Evolutionary conservation across 2,329 filamentous ascomycete genomes (phyloP), one percentile per base, ranked within the genome.

Genomic region (Curvularia hawaiiensis): DNA sequence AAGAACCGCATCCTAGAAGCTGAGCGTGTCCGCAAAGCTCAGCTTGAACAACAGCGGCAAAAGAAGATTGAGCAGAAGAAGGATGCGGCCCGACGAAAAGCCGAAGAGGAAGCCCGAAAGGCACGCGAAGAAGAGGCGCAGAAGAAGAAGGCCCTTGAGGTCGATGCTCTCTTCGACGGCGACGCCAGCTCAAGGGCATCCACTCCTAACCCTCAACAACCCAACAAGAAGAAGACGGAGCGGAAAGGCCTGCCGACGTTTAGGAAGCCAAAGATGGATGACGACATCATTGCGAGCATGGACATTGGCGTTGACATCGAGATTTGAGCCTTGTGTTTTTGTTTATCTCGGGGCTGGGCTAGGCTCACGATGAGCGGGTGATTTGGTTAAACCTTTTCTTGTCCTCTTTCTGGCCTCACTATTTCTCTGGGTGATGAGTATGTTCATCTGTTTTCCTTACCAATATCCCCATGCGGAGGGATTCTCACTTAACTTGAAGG

Each of bases 281-380:
- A 98, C 72, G 95, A 98, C 71, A 90, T 97, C 54, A 94, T 98
- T 75, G 92, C 90, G 1, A 85, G 88, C 26, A 81, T 98, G 80
- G 95, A 98, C 74, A 79, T 98, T 67, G 94, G 92, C 28, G 92
- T 98, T 73, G 94, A 98, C 67, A 88, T 97, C 68, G 92, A 96
- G 65, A 91, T 96, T 66, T 91, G 70, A 78, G 59, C 48, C 10
- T 35, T 38, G 16, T 52, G 18, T 40, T 40, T 26, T 28, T 16
- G 4, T 31, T 31, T 10, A 18, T 38, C 16, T 38, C 8, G 35
- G 16, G 20, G 18, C 18, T 18, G 20, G 20, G 30, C 14, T 35
- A 9, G 30, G 10, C 24, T 38, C 26, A 24, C 45, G 12, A 20
- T 24, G 18, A 48, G 20, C 20, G 20, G 3, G 9, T 24, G 28